Evolutionary conservation across 2,329 filamentous ascomycete species (phyloP).

Genomic region (Rhynchosporium agropyri): DNA sequence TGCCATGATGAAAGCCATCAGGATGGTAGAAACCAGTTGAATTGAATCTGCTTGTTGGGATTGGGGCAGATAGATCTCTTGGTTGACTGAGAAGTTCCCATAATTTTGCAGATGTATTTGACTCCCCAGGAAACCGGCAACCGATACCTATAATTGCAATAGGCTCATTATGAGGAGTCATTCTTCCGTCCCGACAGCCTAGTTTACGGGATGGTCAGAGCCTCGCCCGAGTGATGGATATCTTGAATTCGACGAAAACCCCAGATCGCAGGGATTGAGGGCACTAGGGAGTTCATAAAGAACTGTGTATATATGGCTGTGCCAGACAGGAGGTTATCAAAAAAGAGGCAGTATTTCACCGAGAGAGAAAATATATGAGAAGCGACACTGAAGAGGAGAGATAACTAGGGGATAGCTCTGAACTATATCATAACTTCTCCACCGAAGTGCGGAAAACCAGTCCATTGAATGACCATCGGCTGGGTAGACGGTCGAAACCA

Average conservation of each 20-base stretch:
- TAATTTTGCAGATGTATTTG: slow-evolving; percentile 37
- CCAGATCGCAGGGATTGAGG: not conserved
- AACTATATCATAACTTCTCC: not conserved
- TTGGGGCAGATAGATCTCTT: slow-evolving; percentile 33
- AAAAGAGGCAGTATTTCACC: not conserved
- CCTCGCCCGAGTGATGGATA: not conserved
- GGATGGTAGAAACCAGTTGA: slow-evolving; percentile 57
- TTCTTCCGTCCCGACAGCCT: not conserved
- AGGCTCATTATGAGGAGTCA: slow-evolving; percentile 17
- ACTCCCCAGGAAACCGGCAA: slow-evolving; percentile 21
- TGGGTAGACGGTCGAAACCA: slow-evolving; percentile 1
- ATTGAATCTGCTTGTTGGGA: slow-evolving; percentile 47
- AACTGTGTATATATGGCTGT: not conserved
- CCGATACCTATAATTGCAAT: slow-evolving; percentile 25
- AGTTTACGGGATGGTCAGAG: too few relatives aligned
- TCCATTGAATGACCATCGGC: not conserved
- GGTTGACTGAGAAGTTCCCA: slow-evolving; percentile 42
- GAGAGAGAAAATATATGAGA: not conserved
- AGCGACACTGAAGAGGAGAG: not conserved
- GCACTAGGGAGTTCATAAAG: not conserved
- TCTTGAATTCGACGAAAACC: not conserved
- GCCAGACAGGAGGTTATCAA: not conserved
- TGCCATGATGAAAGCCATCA: slow-evolving; percentile 36
- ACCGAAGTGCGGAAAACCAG: not conserved
- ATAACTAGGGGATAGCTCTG: not conserved